These are phyloP conservation scores for Fistulifera solaris DNA, from an alignment of 108 stramenopile genomes.

Conservation along the genomic window DNA sequence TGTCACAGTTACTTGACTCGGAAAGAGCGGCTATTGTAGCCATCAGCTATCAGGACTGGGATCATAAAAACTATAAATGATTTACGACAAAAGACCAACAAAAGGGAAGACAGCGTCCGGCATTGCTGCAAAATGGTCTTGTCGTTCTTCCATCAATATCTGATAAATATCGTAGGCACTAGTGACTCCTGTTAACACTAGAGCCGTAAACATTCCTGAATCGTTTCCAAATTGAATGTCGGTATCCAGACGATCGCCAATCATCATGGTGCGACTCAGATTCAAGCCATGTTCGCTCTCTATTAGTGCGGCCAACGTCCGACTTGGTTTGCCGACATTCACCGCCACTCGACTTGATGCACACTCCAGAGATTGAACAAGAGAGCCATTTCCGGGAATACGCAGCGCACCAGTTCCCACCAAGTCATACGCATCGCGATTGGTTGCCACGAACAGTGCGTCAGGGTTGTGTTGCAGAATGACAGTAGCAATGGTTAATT, in stretches of 20 bases:
- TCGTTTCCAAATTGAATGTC: slow-evolving; percentile 72
- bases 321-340: slow-evolving; percentile 77
- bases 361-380: slow-evolving; percentile 57
- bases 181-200: slow-evolving; percentile 78
- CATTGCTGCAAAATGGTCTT: not conserved
- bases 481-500: slow-evolving; percentile 71
- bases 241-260: slow-evolving; percentile 88
- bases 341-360: slow-evolving; percentile 49
- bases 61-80: too few species aligned
- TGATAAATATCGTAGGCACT: slow-evolving; percentile 14
- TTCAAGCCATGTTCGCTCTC: slow-evolving; percentile 18
- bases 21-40: too few species aligned
- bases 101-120: not conserved
- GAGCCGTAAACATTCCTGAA: slow-evolving; percentile 48
- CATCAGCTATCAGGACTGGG: too few species aligned
- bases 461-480: slow-evolving; percentile 59
- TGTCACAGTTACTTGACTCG: too few species aligned
- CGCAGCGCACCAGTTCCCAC: slow-evolving; percentile 58
- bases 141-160: not conserved
- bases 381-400: slow-evolving; percentile 66
- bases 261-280: slow-evolving; percentile 49
- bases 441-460: slow-evolving; percentile 72
- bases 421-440: slow-evolving; percentile 65
- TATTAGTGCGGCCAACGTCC: slow-evolving; percentile 38
- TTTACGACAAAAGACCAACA: not conserved